phyloP scores from a whole-genome alignment of 2,329 filamentous ascomycete genomes.

The Colletotrichum sp. region DNA sequence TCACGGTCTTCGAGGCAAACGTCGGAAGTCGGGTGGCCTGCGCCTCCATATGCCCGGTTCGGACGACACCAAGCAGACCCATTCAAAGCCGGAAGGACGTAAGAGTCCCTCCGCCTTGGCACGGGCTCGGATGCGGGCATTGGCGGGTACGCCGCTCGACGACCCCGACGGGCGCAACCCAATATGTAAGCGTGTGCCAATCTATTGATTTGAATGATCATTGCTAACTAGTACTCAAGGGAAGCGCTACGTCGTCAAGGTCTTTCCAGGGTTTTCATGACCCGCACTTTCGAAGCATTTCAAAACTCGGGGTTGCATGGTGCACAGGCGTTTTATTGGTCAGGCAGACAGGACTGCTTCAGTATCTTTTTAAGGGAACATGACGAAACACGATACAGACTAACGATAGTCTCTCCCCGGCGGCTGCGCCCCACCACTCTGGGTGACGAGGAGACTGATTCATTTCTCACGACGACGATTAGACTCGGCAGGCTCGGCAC shows the following conservation, averaged over 20 bases:
- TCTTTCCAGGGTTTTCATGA: conserved; percentile 45
- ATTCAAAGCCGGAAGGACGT: conserved; percentile 31
- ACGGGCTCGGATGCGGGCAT: conserved; percentile 47
- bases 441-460: neutral
- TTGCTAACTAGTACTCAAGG: conserved; percentile 31
- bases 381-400: neutral
- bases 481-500: neutral
- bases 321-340: conserved; percentile 14
- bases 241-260: conserved; percentile 46
- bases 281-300: neutral
- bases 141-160: conserved; percentile 48
- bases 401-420: conserved; percentile 5
- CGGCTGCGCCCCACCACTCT: neutral
- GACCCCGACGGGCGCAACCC: conserved; percentile 45
- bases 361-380: neutral
- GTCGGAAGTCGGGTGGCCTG: conserved; percentile 1
- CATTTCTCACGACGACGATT: neutral
- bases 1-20: conserved; percentile 4
- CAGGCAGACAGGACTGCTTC: conserved; percentile 7
- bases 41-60: conserved; percentile 8
- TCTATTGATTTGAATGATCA: neutral
- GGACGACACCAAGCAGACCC: neutral
- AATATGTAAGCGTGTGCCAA: conserved; percentile 38
- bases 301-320: conserved; percentile 1
- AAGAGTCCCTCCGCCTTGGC: conserved; percentile 49